Base-by-base conservation (phyloP, 179 eudicot species). In the Heliamphora pulchella region DNA sequence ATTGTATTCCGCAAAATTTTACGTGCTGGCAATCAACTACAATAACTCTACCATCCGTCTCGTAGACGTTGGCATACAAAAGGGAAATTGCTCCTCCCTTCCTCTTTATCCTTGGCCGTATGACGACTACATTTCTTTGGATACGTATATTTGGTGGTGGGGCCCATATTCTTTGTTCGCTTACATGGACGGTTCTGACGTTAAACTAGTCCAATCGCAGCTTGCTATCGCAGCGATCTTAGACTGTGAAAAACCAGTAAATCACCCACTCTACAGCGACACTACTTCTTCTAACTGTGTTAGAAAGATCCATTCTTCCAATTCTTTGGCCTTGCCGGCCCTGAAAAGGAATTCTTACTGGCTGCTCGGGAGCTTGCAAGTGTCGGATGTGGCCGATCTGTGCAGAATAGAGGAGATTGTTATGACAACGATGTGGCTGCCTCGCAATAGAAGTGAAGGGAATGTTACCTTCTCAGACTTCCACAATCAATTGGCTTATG, bases 11-110 rank as follows among this genome's bases (percentile, higher is more conserved):
- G 67, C 15, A 67, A 82, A 46, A 15, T 85, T 63, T 69, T 14
- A 58, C 11, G 87, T 85, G 3, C 54, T 6, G 41, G 74, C 63
- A 6, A 82, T 85, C 58, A 53, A 77, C 58, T 78, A 85, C 80
- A 5, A 51, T 1, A 57, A 69, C 8, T 7, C 15, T 14, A 66
- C 86, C 14, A 77, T 86, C 15, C 70, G 84, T 11, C 0, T 83
- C 0, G 67, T 77, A 9, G 86, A 86, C 62, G 83, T 82, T 4
- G 66, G 82, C 63, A 8, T 83, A 64, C 65, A 15, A 7, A 66
- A 14, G 2, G 68, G 39, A 10, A 76, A 75, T 67, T 62, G 70
- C 53, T 86, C 84, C 57, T 81, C 83, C 41, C 76, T 78, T 41
- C 84, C 86, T 13, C 53, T 75, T 70, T 10, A 85, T 78, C 58